Base-by-base conservation (phyloP, 176 grass and related monocot species). In the Carex scoparia region DNA sequence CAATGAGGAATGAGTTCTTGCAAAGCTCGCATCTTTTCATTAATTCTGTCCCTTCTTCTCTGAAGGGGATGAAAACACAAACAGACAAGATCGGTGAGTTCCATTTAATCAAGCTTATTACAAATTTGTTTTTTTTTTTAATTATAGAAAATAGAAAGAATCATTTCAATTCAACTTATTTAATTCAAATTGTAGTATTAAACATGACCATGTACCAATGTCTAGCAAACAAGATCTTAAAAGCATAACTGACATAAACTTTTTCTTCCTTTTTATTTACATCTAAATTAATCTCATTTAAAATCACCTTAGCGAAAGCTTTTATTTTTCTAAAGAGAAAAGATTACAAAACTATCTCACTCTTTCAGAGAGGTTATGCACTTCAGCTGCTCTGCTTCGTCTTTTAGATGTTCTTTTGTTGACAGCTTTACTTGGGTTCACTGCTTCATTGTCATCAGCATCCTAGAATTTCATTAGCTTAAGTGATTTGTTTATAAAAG, bases 1-100 rank as follows among this genome's bases (percentile, higher is more conserved):
- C 91, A 95, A 83, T 99, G 93, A 40, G 96, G 96, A 48, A 99
- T 89, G 0, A 99, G 87, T 84, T 95, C 93, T 89, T 99, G 93
- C 85, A 99, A 84, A 65, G 93, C 86, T 40, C 82, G 84, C 88
- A 99, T 91, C 88, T 93, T 98, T n/a, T 99, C 96, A 37, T 99
- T 99, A 85, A 99, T 95, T 61, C 91, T 75, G 53, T 95, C 93
- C 70, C 96, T 90, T 92, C 96, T 92, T 90, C 90, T 95, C 91
- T 95, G 79, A 66, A 69, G 10, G 12, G 14, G 14, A 62, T 5
- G n/a, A 44, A 38, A 71, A 28, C 44, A 46, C 11, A 74, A 67
- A 14, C 3, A 3, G 14, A 33, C 11, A 31, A 79, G 14, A 31
- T 57, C 30, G 0, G 42, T 58, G 18, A 79, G 27, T 33, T 79